phyloP scores from a whole-genome alignment of 163 green algal species.

The Scenedesmus sp. region DNA sequence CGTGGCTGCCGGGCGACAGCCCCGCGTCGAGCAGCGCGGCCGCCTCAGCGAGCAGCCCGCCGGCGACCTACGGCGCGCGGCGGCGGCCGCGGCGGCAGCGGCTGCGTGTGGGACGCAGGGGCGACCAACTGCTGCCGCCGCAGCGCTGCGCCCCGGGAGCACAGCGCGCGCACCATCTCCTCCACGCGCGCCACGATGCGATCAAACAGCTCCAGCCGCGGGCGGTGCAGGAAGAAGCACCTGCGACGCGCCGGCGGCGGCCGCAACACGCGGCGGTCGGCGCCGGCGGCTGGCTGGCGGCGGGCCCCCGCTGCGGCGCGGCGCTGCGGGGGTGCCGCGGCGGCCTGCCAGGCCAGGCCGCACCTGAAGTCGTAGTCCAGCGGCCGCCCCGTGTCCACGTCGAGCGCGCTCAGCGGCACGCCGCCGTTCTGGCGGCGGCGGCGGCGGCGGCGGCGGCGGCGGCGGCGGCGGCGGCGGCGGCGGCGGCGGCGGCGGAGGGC shows the following conservation, averaged over 20 bases:
- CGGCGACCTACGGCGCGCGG: slow-evolving; percentile 65
- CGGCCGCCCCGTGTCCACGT: slow-evolving; percentile 33
- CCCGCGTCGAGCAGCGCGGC: slow-evolving; percentile 69
- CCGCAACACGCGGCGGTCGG: not conserved
- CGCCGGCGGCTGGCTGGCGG: not conserved
- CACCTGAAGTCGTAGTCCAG: slow-evolving; percentile 82
- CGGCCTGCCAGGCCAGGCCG: too few relatives aligned
- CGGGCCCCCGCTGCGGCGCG: not conserved
- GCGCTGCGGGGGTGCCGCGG: too few relatives aligned
- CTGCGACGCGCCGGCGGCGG: slow-evolving; percentile 27
- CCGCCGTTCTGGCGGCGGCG: slow-evolving; percentile 68
- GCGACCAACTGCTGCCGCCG: not conserved
- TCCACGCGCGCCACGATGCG: slow-evolving; percentile 86
- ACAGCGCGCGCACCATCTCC: slow-evolving; percentile 71
- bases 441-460: too few relatives aligned
- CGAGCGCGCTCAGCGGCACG: slow-evolving; percentile 47
- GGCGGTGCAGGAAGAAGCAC: slow-evolving; percentile 90
- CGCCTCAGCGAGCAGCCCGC: slow-evolving; percentile 73
- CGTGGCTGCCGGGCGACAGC: slow-evolving; percentile 65
- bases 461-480: too few relatives aligned
- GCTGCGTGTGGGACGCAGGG: too few relatives aligned
- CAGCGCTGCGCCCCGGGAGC: not conserved
- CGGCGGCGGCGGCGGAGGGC: too few relatives aligned
- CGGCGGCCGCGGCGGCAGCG: not conserved
- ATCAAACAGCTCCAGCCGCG: slow-evolving; percentile 80